Percentiles rank a stretch among this genome's conserved stretches.
These are phyloP conservation scores for Coffea humblotiana DNA, from an alignment of 305 asterid species.

Conservation along the genomic window DNA sequence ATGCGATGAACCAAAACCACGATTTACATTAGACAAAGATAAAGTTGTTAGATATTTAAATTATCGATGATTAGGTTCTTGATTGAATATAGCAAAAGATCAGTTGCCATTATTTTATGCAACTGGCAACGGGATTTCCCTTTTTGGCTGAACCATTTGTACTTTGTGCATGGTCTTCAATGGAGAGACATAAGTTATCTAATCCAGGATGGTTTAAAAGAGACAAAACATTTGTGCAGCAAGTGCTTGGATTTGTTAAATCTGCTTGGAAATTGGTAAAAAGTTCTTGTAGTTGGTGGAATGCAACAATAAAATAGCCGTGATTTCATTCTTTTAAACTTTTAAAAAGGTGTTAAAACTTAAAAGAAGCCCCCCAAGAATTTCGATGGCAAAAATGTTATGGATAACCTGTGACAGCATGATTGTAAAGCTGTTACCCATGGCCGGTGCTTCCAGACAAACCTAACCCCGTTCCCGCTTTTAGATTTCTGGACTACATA, in stretches of 20 bases:
- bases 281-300: slow-evolving; percentile 13
- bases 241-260: slow-evolving; percentile 15
- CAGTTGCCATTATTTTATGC: background rate
- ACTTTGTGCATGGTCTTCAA: slow-evolving; percentile 36
- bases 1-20: background rate
- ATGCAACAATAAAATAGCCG: background rate
- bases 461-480: slow-evolving; percentile 35
- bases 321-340: background rate
- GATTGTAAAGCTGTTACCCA: slow-evolving; percentile 54
- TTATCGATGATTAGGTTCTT: background rate
- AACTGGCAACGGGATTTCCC: background rate
- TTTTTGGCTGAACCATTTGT: background rate
- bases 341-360: background rate
- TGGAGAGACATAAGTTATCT: slow-evolving; percentile 35
- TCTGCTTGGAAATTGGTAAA: slow-evolving; percentile 22
- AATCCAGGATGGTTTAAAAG: slow-evolving; percentile 54
- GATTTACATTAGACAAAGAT: background rate
- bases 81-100: background rate
- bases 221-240: slow-evolving; percentile 53
- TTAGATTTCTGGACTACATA: background rate
- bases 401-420: slow-evolving; percentile 43
- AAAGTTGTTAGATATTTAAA: background rate
- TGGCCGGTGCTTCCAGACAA: slow-evolving; percentile 64
- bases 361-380: background rate
- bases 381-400: background rate